Percentiles rank a stretch among this genome's conserved stretches.
phyloP scores from a whole-genome alignment of 106 monocot species.

The Hemerocallis citrina region DNA sequence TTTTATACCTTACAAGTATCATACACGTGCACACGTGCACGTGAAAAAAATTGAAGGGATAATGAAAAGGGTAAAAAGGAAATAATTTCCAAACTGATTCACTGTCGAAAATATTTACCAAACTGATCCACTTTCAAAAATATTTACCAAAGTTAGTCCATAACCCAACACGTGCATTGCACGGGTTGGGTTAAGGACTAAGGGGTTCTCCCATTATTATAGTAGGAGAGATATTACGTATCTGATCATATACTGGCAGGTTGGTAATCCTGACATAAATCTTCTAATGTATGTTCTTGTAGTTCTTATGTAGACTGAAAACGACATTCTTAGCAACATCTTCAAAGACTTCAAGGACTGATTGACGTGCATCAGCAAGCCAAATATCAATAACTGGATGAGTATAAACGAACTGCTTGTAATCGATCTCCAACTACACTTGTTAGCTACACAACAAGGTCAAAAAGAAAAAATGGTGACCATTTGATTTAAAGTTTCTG shows the following conservation, averaged over 20 bases:
- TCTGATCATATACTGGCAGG: conserved; percentile 90
- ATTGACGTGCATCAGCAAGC: conserved; percentile 91
- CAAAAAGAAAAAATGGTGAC: no score
- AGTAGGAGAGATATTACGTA: conserved; percentile 92
- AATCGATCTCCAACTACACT: conserved; percentile 93
- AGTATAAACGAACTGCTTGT: conserved; percentile 84
- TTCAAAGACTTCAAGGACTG: conserved; percentile 96
- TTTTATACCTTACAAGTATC: no score
- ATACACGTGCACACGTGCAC: no score
- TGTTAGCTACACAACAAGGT: conserved; percentile 55
- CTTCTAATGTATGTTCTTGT: conserved; percentile 84
- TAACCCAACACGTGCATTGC: no score
- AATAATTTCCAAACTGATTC: no score
- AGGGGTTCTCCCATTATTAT: no score
- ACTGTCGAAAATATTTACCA: no score
- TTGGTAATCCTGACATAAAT: conserved; percentile 81
- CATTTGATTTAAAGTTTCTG: not conserved
- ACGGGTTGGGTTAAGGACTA: no score
- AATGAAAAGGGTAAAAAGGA: no score
- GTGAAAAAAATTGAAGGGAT: no score
- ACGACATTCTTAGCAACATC: conserved; percentile 86
- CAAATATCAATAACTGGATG: conserved; percentile 93
- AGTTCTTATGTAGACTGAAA: conserved; percentile 78
- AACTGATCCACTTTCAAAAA: no score
- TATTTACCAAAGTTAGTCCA: no score